phyloP scores from a whole-genome alignment of 768 basidiomycete species.

The Termitomyces sp. region DNA sequence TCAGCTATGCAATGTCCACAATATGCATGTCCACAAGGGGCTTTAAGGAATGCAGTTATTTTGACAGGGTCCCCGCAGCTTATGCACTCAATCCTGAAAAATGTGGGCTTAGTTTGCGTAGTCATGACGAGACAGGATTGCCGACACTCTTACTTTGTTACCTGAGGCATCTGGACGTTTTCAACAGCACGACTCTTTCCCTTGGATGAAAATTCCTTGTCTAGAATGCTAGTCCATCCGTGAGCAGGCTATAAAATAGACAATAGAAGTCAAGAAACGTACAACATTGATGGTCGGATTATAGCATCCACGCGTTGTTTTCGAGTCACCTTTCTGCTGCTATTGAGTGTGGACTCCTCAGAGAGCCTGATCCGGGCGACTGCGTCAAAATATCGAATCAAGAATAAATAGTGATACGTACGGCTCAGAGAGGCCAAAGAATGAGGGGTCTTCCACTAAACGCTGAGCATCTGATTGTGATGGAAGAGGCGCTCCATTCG shows the following conservation, averaged over 20 bases:
- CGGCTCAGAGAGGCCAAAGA: slow-evolving; percentile 4
- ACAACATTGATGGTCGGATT: background rate
- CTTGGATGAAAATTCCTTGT: background rate
- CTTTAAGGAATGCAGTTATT: slow-evolving; percentile 10
- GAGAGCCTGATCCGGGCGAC: background rate
- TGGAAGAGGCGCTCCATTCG: slow-evolving; percentile 6
- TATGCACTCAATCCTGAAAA: slow-evolving; percentile 11
- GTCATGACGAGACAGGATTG: background rate
- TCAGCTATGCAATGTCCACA: slow-evolving; percentile 27
- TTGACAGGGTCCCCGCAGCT: slow-evolving; percentile 12
- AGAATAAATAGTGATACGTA: background rate
- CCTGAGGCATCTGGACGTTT: background rate
- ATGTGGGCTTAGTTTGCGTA: background rate
- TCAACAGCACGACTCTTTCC: background rate
- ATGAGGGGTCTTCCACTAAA: slow-evolving; percentile 10
- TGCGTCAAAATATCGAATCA: background rate
- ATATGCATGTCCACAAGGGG: slow-evolving; percentile 33
- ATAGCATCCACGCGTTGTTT: background rate
- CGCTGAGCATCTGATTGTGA: slow-evolving; percentile 14
- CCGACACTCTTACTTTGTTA: background rate
- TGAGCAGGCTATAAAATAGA: background rate
- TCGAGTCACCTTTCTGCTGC: background rate
- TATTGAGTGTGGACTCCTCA: background rate
- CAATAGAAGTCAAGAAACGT: background rate
- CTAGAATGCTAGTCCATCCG: background rate